Evolutionary conservation across 2,329 filamentous ascomycete species (phyloP).

Genomic region (Apiospora saccharicola): DNA sequence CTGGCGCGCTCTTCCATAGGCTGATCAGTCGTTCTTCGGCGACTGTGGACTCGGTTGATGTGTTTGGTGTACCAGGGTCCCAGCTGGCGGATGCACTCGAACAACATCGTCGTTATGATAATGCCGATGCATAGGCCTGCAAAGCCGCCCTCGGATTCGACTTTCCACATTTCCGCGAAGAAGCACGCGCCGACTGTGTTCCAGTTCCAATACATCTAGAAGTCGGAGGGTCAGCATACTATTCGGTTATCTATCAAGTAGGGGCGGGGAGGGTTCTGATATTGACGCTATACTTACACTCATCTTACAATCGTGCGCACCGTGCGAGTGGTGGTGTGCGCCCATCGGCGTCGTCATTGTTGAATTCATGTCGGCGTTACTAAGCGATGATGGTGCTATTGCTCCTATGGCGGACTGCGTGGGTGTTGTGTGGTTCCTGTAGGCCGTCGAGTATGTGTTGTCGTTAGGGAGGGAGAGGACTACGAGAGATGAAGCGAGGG

Average conservation of each 20-base stretch:
- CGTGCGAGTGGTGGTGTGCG: too few relatives aligned
- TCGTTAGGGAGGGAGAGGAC: too few relatives aligned
- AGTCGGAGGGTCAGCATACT: background rate
- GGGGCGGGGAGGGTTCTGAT: background rate
- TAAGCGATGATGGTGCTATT: background rate
- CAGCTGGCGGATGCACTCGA: constrained; percentile 75
- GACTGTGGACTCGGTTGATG: constrained; percentile 60
- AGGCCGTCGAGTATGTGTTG: background rate
- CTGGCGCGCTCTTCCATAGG: constrained; percentile 30
- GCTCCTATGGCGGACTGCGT: background rate
- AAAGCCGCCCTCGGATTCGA: constrained; percentile 75
- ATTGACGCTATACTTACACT: constrained; percentile 25
- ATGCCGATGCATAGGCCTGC: constrained; percentile 83
- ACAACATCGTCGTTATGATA: constrained; percentile 73
- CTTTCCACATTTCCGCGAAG: constrained; percentile 72
- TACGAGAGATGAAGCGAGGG: too few relatives aligned
- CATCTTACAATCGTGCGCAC: constrained; percentile 13
- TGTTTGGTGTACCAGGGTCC: constrained; percentile 77
- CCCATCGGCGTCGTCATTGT: constrained; percentile 17
- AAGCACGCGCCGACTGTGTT: constrained; percentile 77
- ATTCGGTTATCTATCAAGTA: background rate
- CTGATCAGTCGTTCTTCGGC: constrained; percentile 20
- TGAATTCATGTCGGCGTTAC: background rate
- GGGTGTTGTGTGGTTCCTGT: background rate
- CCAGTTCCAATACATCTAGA: constrained; percentile 83